Base-by-base conservation (phyloP, 164 flowering plant species). In the Chimonanthus salicifolius region DNA sequence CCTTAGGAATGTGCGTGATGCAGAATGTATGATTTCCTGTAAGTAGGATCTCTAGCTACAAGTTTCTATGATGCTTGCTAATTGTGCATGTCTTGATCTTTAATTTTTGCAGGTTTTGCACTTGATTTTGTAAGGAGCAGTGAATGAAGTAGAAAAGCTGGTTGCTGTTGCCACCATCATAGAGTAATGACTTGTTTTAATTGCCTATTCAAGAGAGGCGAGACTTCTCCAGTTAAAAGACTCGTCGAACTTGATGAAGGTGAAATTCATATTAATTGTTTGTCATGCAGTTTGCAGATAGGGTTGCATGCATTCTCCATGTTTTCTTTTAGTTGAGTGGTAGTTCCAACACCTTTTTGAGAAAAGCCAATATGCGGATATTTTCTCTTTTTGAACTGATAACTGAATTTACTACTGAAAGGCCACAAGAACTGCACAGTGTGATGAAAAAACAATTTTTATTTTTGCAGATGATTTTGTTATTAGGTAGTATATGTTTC, bases 171-270 rank as follows among this genome's bases (percentile, higher is more conserved):
- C 15, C 60, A 2, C 5, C 60, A 48, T 73, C 71, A 48, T 20
- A 72, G 72, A 80, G 82, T 69, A 68, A 88, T 90, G 94, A 76
- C 82, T 82, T 92, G 97, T 79, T 88, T 86, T 73, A 58, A 85
- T 74, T 84, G 76, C 76, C 74, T 81, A 18, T 85, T 73, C 62
- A 9, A 82, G 77, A 81, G 74, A 79, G 83, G 62, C 70, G 62
- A 15, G 21, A 58, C 72, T 7, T 70, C 78, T 2, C 7, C 78
- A 47, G 45, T 71, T 62, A 66, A 16, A 73, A 74, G 20, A 5
- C 15, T 68, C 65, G 64, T 58, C 67, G 89, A 83, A 67, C 66
- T 81, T 58, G 87, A 84, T 74, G 88, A 87, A 82, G 93, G 94
- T 89, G 81, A 76, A 11, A 54, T 11, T 54, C 20, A 44, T 44